These are phyloP conservation scores for Teunomyces tritomae DNA, from an alignment of 805 yeast genomes.

Conservation along the genomic window DNA sequence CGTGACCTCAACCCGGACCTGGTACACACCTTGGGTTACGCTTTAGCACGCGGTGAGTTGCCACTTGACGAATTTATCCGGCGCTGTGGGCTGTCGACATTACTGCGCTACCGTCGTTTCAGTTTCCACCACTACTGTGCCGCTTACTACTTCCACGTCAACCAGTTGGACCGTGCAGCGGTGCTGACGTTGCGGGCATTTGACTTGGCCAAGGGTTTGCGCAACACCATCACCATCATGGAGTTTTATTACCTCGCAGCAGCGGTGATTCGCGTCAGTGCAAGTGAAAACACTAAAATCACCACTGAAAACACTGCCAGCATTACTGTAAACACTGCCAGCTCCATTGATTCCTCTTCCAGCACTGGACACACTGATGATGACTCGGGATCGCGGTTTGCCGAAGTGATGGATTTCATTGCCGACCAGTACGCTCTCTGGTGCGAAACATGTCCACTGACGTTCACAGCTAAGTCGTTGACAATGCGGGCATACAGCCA, in stretches of 20 bases:
- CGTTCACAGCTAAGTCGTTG: constrained; percentile 37
- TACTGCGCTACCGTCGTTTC: constrained; percentile 10
- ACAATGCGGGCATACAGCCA: constrained; percentile 29
- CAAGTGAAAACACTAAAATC: constrained; percentile 4
- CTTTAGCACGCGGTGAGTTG: not conserved
- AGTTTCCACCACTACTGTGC: constrained; percentile 10
- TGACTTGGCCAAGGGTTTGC: constrained; percentile 20
- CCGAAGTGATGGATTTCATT: not conserved
- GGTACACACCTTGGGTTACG: not conserved
- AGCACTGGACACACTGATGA: not conserved
- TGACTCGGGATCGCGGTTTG: too few relatives aligned
- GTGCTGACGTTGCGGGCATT: constrained; percentile 12
- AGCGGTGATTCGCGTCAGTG: constrained; percentile 9
- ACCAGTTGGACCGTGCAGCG: constrained; percentile 17
- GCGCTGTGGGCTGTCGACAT: not conserved
- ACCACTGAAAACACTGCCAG: constrained; percentile 7
- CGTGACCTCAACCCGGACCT: not conserved
- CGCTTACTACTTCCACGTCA: constrained; percentile 11
- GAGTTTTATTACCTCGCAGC: constrained; percentile 20
- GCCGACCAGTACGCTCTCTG: constrained; percentile 28
- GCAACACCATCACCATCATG: constrained; percentile 20
- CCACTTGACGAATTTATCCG: not conserved
- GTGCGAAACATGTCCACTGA: constrained; percentile 32
- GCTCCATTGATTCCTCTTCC: not conserved
- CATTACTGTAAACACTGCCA: not conserved